Conservation (phyloP, 23 red algal genomes). For the Pyropia yezoensis region DNA sequence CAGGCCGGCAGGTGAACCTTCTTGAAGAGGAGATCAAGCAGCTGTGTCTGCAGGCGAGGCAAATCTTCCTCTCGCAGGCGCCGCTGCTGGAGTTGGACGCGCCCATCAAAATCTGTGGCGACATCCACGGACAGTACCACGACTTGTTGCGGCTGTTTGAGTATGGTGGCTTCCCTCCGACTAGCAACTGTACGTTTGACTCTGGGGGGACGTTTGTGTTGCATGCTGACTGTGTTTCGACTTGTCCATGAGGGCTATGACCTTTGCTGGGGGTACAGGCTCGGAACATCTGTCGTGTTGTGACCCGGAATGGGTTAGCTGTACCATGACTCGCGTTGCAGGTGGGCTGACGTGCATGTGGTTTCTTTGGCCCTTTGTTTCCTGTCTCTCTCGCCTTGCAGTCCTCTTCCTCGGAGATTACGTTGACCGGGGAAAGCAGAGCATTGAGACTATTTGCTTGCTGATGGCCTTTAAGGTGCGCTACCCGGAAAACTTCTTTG, state of each 20-base stretch:
- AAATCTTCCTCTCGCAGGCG: slow-evolving; percentile 86
- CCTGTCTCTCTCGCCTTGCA: too few relatives aligned
- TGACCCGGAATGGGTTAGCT: too few relatives aligned
- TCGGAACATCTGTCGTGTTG: too few relatives aligned
- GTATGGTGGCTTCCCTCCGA: slow-evolving; percentile 96
- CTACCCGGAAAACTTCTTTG: slow-evolving; percentile 99
- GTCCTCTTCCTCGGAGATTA: slow-evolving; percentile 94
- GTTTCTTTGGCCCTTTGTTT: too few relatives aligned
- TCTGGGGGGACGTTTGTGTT: too few relatives aligned
- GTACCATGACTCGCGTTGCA: too few relatives aligned
- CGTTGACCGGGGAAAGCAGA: slow-evolving; percentile 95
- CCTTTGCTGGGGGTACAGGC: too few relatives aligned
- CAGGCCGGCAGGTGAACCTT: slow-evolving; percentile 82
- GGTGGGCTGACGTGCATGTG: too few relatives aligned
- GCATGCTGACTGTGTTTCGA: too few relatives aligned
- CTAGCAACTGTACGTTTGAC: slow-evolving; percentile 59
- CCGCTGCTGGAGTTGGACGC: slow-evolving; percentile 91
- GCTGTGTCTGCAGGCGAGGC: slow-evolving; percentile 78
- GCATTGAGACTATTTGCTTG: slow-evolving; percentile 96
- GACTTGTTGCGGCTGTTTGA: slow-evolving; percentile 98
- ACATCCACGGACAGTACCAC: slow-evolving; percentile 99
- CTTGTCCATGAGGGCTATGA: too few relatives aligned
- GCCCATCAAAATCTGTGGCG: slow-evolving; percentile 96
- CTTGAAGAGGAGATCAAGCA: slow-evolving; percentile 77
- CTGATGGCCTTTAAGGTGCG: slow-evolving; percentile 97